These are phyloP conservation scores for Metarhizium robertsii DNA, from an alignment of 2,329 filamentous ascomycete species.

Conservation along the genomic window DNA sequence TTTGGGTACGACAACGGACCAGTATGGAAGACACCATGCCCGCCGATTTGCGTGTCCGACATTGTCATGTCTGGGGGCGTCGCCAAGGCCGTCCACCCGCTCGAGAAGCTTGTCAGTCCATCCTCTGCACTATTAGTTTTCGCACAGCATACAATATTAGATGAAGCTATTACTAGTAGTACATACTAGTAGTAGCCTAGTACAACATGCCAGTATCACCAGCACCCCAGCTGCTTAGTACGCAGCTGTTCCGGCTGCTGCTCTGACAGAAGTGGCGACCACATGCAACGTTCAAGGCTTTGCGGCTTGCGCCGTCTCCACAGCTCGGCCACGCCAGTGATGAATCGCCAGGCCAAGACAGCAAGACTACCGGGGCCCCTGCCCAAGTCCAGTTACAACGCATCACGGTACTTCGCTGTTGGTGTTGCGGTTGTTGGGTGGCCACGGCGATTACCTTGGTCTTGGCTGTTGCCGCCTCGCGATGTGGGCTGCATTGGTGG, in stretches of 20 bases:
- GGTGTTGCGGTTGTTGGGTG: not conserved
- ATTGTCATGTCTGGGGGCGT: too few species aligned
- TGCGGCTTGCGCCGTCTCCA: not conserved
- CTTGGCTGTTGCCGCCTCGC: not conserved
- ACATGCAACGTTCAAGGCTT: not conserved
- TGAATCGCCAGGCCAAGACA: not conserved
- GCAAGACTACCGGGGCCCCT: not conserved
- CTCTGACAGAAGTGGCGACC: too few species aligned
- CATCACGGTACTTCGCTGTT: not conserved
- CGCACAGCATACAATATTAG: not conserved
- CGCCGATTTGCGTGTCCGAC: too few species aligned
- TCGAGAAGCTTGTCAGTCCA: too few species aligned
- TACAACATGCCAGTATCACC: too few species aligned
- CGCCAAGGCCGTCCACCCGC: too few species aligned
- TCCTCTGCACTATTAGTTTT: not conserved
- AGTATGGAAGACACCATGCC: too few species aligned
- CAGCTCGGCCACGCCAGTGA: not conserved
- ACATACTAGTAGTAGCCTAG: too few species aligned
- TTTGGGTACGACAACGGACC: too few species aligned
- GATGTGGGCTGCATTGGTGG: not conserved
- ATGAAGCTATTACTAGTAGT: not conserved
- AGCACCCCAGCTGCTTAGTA: not conserved
- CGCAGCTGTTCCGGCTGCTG: not conserved
- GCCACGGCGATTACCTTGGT: not conserved
- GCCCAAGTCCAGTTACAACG: not conserved